Evolutionary conservation across 2,329 filamentous ascomycete species (phyloP).

Genomic region (Sporothrix schenckii): DNA sequence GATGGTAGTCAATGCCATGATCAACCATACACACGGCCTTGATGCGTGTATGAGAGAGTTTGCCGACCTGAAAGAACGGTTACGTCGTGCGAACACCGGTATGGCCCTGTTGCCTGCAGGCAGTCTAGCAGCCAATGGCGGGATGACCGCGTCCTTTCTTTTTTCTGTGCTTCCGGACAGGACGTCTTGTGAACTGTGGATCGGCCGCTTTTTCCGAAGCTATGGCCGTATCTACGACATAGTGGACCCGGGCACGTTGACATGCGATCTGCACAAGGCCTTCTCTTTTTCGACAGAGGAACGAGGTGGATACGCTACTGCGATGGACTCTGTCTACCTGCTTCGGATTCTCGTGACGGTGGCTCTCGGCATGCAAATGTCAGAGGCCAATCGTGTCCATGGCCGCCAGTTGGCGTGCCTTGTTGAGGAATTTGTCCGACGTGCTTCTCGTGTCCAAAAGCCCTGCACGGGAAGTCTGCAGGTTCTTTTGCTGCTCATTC

Average conservation of each 20-base stretch:
- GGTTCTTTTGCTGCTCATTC: constrained; percentile 26
- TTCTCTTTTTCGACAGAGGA: not conserved
- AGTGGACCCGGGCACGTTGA: constrained; percentile 1
- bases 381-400: constrained; percentile 25
- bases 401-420: constrained; percentile 29
- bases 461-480: constrained; percentile 28
- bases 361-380: constrained; percentile 31
- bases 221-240: constrained; percentile 29
- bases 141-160: not conserved
- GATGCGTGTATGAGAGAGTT: constrained; percentile 14
- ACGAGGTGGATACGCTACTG: not conserved
- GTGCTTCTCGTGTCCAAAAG: constrained; percentile 19
- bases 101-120: not conserved
- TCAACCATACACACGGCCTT: constrained; percentile 11
- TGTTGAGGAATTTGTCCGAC: constrained; percentile 22
- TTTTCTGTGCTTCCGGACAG: constrained; percentile 20
- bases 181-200: constrained; percentile 28
- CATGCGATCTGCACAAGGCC: constrained; percentile 21
- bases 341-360: constrained; percentile 24
- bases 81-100: constrained; percentile 17
- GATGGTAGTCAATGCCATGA: constrained; percentile 26
- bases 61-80: constrained; percentile 22
- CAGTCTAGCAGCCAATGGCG: not conserved
- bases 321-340: constrained; percentile 24
- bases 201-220: constrained; percentile 15